Evolutionary conservation across 805 yeast species (phyloP).

Genomic region (Saturnispora sanitii): DNA sequence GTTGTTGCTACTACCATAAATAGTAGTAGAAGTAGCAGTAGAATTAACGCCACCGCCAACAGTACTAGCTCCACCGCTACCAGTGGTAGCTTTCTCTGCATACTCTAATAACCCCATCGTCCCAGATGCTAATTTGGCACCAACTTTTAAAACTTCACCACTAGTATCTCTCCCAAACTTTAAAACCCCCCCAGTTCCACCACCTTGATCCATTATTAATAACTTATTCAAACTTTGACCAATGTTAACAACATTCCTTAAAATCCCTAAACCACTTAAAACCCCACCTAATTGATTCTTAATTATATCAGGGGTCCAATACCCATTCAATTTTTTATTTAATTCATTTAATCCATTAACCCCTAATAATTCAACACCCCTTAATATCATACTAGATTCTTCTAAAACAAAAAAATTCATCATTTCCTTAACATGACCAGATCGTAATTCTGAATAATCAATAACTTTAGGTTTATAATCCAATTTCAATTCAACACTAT

Average conservation of each 20-base stretch:
- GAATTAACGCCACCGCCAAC: slow-evolving; percentile 46
- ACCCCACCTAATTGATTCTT: slow-evolving; percentile 75
- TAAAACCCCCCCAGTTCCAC: slow-evolving; percentile 60
- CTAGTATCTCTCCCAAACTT: slow-evolving; percentile 71
- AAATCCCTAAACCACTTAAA: slow-evolving; percentile 75
- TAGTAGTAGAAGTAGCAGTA: slow-evolving; percentile 14
- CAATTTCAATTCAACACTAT: slow-evolving; percentile 50
- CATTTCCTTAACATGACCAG: slow-evolving; percentile 81
- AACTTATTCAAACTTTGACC: slow-evolving; percentile 74
- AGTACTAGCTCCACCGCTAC: slow-evolving; percentile 62
- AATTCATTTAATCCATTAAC: slow-evolving; percentile 62
- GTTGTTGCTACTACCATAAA: slow-evolving; percentile 8
- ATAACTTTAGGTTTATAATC: slow-evolving; percentile 90
- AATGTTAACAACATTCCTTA: slow-evolving; percentile 63
- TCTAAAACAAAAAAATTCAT: slow-evolving; percentile 84
- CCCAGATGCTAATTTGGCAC: slow-evolving; percentile 80
- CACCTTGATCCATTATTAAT: slow-evolving; percentile 60
- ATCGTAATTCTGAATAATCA: slow-evolving; percentile 72
- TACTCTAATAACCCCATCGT: slow-evolving; percentile 73
- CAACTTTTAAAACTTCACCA: slow-evolving; percentile 69
- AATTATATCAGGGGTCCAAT: slow-evolving; percentile 90
- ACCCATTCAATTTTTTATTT: slow-evolving; percentile 43
- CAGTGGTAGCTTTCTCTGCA: slow-evolving; percentile 73
- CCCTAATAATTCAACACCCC: slow-evolving; percentile 60
- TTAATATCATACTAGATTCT: slow-evolving; percentile 65